Conservation (phyloP, 352 stramenopile species). For the Phytophthora ohioensis region DNA sequence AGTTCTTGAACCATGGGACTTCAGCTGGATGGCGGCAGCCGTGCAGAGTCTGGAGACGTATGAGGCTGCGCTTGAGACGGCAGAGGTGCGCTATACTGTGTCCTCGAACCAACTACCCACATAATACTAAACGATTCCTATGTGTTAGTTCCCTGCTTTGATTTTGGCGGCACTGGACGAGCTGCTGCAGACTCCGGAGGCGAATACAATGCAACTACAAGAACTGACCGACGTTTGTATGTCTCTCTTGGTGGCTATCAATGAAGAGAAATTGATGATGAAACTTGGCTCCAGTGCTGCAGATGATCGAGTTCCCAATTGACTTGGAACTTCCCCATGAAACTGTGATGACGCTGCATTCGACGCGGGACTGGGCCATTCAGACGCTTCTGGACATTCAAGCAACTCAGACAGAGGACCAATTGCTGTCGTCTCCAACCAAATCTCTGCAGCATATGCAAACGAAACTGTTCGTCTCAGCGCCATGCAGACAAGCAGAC, state of each 20-base stretch:
- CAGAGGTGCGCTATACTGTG: slow-evolving; percentile 30
- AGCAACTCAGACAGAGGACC: slow-evolving; percentile 3
- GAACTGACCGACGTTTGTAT: slow-evolving; percentile 43
- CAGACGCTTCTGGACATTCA: slow-evolving; percentile 47
- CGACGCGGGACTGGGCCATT: slow-evolving; percentile 44
- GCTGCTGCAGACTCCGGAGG: slow-evolving; percentile 26
- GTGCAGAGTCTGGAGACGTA: slow-evolving; percentile 43
- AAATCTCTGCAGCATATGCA: slow-evolving; percentile 48
- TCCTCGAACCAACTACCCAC: neutral
- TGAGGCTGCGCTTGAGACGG: slow-evolving; percentile 36
- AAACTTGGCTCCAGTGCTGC: slow-evolving; percentile 40
- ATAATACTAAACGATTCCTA: neutral
- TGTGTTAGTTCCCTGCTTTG: slow-evolving; percentile 33
- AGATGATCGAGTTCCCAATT: slow-evolving; percentile 52
- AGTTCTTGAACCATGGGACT: slow-evolving; percentile 28
- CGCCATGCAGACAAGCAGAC: slow-evolving; percentile 29
- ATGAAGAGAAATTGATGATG: neutral
- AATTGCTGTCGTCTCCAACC: slow-evolving; percentile 15
- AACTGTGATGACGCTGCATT: slow-evolving; percentile 35
- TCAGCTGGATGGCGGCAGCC: slow-evolving; percentile 30
- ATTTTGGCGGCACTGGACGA: slow-evolving; percentile 36
- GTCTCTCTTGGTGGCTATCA: neutral
- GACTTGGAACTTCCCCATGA: slow-evolving; percentile 22
- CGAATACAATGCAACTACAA: slow-evolving; percentile 34
- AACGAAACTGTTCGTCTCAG: slow-evolving; percentile 43